These are phyloP conservation scores for Castanea crenata DNA, from an alignment of 306 rosid genomes.

Conservation along the genomic window DNA sequence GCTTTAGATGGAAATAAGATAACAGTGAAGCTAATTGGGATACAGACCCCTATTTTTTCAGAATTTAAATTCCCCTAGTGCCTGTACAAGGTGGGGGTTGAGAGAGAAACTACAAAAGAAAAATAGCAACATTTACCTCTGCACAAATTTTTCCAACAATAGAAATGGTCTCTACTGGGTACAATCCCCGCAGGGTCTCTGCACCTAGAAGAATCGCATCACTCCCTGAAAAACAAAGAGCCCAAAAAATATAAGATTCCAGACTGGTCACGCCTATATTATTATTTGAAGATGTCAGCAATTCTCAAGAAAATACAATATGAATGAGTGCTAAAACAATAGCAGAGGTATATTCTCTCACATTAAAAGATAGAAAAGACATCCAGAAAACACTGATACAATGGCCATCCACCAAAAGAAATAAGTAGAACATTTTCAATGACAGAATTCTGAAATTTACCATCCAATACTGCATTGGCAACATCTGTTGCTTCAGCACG, in stretches of 20 bases:
- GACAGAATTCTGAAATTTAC: constrained; percentile 34
- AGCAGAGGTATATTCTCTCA: not conserved
- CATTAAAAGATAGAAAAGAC: not conserved
- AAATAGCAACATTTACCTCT: constrained; percentile 53
- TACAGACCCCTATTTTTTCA: not conserved
- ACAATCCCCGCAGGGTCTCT: constrained; percentile 94
- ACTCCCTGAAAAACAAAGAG: constrained; percentile 57
- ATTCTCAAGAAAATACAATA: not conserved
- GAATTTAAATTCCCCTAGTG: not conserved
- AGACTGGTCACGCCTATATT: not conserved
- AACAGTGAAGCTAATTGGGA: not conserved
- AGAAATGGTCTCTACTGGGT: constrained; percentile 92
- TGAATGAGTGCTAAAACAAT: not conserved
- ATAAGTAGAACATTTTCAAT: constrained; percentile 10
- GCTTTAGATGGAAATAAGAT: not conserved
- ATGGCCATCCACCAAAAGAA: constrained; percentile 5
- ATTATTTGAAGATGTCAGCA: not conserved
- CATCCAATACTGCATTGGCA: constrained; percentile 98
- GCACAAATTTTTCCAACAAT: constrained; percentile 90
- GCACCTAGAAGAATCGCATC: constrained; percentile 99
- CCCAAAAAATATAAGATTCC: constrained; percentile 5
- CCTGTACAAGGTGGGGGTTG: not conserved
- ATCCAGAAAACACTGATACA: not conserved
- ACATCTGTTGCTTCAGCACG: constrained; percentile 99
- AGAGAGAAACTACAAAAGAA: not conserved